A percentile compares a stretch with the other conserved stretches of the same genome.
Conservation (phyloP, 495 filamentous ascomycete genomes). For the Penicillium macrosclerotiorum region DNA sequence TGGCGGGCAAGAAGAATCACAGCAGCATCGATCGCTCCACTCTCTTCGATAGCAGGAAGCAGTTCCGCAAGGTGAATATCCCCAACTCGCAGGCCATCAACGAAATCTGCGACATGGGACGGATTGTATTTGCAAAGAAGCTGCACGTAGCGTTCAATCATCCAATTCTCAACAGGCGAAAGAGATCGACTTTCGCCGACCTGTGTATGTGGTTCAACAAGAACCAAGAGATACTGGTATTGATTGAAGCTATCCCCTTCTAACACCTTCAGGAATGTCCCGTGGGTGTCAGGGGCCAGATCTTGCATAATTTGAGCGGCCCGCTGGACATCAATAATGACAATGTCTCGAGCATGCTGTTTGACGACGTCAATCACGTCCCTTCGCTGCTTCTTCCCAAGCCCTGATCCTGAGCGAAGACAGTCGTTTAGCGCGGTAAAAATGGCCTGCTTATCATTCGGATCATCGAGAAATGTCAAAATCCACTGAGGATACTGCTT, state of each 20-base stretch:
- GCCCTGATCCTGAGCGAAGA: constrained; percentile 64
- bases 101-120: constrained; percentile 79
- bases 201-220: constrained; percentile 66
- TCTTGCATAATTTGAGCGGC: constrained; percentile 68
- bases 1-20: constrained; percentile 89
- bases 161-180: constrained; percentile 40
- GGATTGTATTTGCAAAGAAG: constrained; percentile 85
- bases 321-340: constrained; percentile 63
- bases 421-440: constrained; percentile 83
- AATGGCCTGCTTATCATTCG: constrained; percentile 64
- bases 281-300: constrained; percentile 69
- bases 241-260: constrained; percentile 61
- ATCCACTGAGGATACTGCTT: constrained; percentile 78
- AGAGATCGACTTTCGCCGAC: constrained; percentile 32
- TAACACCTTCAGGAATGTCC: constrained; percentile 63
- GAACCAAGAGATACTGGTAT: constrained; percentile 72
- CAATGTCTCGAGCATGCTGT: constrained; percentile 63
- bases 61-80: constrained; percentile 80
- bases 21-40: constrained; percentile 88
- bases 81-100: constrained; percentile 72
- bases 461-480: constrained; percentile 82
- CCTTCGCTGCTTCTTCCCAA: constrained; percentile 70
- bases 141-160: constrained; percentile 83
- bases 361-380: constrained; percentile 74
- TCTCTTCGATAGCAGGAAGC: constrained; percentile 82